Percentiles rank a stretch among this genome's conserved stretches.
These are phyloP conservation scores for Trichothecium sympodiale DNA, from an alignment of 2,329 filamentous ascomycete genomes.

Conservation along the genomic window DNA sequence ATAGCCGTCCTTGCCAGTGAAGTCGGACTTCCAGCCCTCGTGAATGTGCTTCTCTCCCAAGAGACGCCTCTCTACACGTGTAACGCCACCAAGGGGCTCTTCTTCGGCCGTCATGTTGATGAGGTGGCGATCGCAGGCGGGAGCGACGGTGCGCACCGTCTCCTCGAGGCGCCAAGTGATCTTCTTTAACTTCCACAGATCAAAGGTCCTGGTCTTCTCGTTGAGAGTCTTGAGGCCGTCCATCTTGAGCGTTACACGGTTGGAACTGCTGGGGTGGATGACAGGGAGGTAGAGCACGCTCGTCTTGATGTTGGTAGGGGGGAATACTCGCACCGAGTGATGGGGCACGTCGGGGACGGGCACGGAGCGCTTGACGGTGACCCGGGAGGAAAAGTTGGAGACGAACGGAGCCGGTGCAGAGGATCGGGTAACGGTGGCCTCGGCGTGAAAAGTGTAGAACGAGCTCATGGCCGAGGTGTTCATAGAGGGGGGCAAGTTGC, in stretches of 20 bases:
- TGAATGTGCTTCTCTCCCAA: slow-evolving; percentile 76
- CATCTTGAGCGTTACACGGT: slow-evolving; percentile 68
- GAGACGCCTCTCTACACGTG: slow-evolving; percentile 64
- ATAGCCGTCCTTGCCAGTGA: slow-evolving; percentile 37
- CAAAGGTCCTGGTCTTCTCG: slow-evolving; percentile 57
- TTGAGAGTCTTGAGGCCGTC: slow-evolving; percentile 73
- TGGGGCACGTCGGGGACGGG: slow-evolving; percentile 65
- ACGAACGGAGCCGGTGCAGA: slow-evolving; percentile 11
- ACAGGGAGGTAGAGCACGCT: slow-evolving; percentile 72
- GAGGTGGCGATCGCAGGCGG: slow-evolving; percentile 66
- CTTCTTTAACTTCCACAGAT: slow-evolving; percentile 80
- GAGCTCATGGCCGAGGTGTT: slow-evolving; percentile 63
- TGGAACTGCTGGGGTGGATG: slow-evolving; percentile 76
- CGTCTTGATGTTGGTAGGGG: slow-evolving; percentile 86
- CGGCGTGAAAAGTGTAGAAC: slow-evolving; percentile 67
- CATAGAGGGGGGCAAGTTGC: slow-evolving; percentile 75
- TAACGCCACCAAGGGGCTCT: slow-evolving; percentile 45
- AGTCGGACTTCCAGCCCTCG: slow-evolving; percentile 77
- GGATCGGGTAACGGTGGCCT: slow-evolving; percentile 42
- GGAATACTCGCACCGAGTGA: slow-evolving; percentile 87
- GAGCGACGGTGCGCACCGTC: slow-evolving; percentile 65
- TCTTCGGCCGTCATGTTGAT: slow-evolving; percentile 7
- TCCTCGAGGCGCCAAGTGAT: slow-evolving; percentile 92
- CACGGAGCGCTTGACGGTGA: slow-evolving; percentile 72
- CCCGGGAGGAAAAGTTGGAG: slow-evolving; percentile 53